Conservation (phyloP, 257 asterid genomes). For the Avicennia marina region DNA sequence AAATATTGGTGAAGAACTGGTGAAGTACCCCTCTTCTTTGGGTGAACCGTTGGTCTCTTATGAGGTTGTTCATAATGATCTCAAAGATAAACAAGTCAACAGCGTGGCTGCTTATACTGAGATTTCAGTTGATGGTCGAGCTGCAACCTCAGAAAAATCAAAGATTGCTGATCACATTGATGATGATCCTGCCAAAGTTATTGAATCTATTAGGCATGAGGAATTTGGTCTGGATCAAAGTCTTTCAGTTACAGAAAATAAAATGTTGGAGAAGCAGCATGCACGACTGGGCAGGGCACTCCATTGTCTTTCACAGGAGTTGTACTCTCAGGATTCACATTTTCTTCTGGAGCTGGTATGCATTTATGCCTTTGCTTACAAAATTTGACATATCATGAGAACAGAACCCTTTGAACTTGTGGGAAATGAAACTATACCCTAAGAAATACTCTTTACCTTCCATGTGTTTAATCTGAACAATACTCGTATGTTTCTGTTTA, state of each 20-base stretch:
- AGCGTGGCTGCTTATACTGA: slow-evolving; percentile 23
- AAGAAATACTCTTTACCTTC: too few species aligned
- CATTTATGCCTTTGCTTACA: slow-evolving; percentile 9
- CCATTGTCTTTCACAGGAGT: slow-evolving; percentile 91
- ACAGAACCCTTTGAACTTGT: neutral
- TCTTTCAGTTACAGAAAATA: slow-evolving; percentile 58
- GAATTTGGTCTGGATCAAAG: slow-evolving; percentile 79
- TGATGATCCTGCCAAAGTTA: slow-evolving; percentile 42
- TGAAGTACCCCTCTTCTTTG: slow-evolving; percentile 16
- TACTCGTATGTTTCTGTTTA: too few species aligned
- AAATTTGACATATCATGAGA: slow-evolving; percentile 11
- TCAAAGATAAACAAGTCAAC: slow-evolving; percentile 19
- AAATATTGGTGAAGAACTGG: slow-evolving; percentile 18
- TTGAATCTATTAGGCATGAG: slow-evolving; percentile 70
- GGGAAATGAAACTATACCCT: too few species aligned
- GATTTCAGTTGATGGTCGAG: slow-evolving; percentile 17
- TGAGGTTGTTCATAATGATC: slow-evolving; percentile 20
- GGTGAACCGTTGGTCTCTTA: slow-evolving; percentile 21
- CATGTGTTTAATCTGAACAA: too few species aligned
- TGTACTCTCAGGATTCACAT: slow-evolving; percentile 97
- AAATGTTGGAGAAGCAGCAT: slow-evolving; percentile 89
- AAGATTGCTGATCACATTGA: slow-evolving; percentile 20
- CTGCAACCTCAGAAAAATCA: slow-evolving; percentile 17
- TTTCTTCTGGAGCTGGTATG: slow-evolving; percentile 93
- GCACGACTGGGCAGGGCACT: slow-evolving; percentile 98